Evolutionary conservation across 129 eudicot species (phyloP).

Genomic region (Flaveria bidentis): DNA sequence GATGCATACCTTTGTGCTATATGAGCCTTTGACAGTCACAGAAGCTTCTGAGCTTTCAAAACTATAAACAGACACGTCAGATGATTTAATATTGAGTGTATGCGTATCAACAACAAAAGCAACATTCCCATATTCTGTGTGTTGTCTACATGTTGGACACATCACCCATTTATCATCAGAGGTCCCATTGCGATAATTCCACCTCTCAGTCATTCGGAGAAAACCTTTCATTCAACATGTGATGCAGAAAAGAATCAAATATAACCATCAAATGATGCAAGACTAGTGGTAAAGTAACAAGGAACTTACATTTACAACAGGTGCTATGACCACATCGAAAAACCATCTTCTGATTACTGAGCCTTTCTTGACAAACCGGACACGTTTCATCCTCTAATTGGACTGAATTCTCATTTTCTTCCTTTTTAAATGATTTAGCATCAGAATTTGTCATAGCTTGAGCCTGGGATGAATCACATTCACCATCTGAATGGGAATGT

Average conservation of each 20-base stretch:
- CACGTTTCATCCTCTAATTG: conserved; percentile 51
- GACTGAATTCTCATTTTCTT: conserved; percentile 34
- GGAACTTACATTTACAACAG: conserved; percentile 89
- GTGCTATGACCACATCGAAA: conserved; percentile 91
- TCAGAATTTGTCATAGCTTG: conserved; percentile 28
- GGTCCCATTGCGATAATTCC: conserved; percentile 39
- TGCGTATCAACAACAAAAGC: conserved; percentile 78
- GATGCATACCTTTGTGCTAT: conserved; percentile 82
- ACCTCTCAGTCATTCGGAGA: conserved; percentile 64
- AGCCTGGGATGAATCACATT: conserved; percentile 34
- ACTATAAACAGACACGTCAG: conserved; percentile 27
- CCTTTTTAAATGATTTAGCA: conserved; percentile 26
- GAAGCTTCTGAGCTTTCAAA: conserved; percentile 56
- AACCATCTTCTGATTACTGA: conserved; percentile 77
- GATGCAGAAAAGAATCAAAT: conserved; percentile 12
- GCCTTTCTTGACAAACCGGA: conserved; percentile 93
- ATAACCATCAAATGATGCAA: conserved; percentile 3
- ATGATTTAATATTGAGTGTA: conserved; percentile 13
- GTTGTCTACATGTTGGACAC: conserved; percentile 95
- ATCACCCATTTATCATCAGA: conserved; percentile 61
- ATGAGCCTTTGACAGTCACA: conserved; percentile 78
- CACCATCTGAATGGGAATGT: conserved; percentile 32
- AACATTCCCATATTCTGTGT: conserved; percentile 62
- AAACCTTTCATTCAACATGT: conserved; percentile 54
- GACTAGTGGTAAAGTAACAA: conserved; percentile 4